Percentiles rank a stretch among this genome's conserved stretches.
These are phyloP conservation scores for Ustilago nuda DNA, from an alignment of 1,284 basidiomycete genomes.

Conservation along the genomic window DNA sequence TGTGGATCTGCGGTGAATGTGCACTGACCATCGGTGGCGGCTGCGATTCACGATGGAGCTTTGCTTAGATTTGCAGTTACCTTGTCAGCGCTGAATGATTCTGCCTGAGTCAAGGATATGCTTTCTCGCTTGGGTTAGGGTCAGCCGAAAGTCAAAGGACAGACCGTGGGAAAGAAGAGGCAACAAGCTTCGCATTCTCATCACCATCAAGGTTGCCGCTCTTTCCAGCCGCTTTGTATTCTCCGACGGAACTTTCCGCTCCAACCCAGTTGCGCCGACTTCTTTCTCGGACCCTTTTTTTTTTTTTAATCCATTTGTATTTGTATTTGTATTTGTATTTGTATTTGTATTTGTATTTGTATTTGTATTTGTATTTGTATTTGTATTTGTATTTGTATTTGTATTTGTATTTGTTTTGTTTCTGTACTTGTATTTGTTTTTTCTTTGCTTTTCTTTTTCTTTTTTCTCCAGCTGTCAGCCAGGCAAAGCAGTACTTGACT, in stretches of 20 bases:
- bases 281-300: neutral
- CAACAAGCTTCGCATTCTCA: neutral
- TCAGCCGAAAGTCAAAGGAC: neutral
- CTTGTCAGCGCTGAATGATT: too few relatives aligned
- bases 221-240: neutral
- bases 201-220: constrained; percentile 1
- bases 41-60: constrained; percentile 1
- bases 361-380: too few relatives aligned
- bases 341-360: too few relatives aligned
- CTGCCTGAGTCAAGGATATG: too few relatives aligned
- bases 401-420: too few relatives aligned
- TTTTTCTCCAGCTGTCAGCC: neutral
- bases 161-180: neutral
- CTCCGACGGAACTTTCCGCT: constrained; percentile 1
- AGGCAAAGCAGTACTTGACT: neutral
- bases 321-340: too few relatives aligned
- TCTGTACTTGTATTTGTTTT: too few relatives aligned
- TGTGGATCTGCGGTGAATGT: neutral
- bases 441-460: neutral
- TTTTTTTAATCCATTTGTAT: too few relatives aligned
- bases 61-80: too few relatives aligned
- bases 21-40: neutral
- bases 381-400: too few relatives aligned
- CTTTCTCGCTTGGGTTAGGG: too few relatives aligned
- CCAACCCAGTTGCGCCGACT: neutral